A percentile compares a stretch with the other conserved stretches of the same genome.
phyloP scores from a whole-genome alignment of 2,329 filamentous ascomycete genomes.

The Botrytis aclada region DNA sequence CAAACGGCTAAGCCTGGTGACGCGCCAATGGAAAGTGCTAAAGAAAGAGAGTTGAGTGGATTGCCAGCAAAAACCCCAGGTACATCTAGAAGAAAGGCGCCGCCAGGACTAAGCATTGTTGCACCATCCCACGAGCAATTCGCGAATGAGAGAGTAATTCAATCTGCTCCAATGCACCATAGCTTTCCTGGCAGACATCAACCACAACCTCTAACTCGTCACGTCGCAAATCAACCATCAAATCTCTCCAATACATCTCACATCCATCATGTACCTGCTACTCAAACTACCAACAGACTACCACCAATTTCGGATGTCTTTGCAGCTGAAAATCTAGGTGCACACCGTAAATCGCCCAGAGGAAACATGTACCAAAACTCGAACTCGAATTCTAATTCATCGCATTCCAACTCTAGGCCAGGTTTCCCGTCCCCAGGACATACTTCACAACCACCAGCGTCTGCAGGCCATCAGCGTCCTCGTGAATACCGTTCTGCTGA shows the following conservation, averaged over 20 bases:
- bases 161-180: slow-evolving; percentile 91
- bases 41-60: slow-evolving; percentile 49
- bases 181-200: slow-evolving; percentile 91
- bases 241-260: slow-evolving; percentile 81
- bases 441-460: slow-evolving; percentile 50
- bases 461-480: slow-evolving; percentile 55
- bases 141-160: slow-evolving; percentile 89
- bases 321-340: slow-evolving; percentile 67
- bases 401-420: slow-evolving; percentile 60
- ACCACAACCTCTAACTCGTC: slow-evolving; percentile 70
- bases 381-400: slow-evolving; percentile 51
- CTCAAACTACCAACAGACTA: slow-evolving; percentile 85
- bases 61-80: slow-evolving; percentile 64
- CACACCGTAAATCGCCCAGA: slow-evolving; percentile 50
- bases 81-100: slow-evolving; percentile 73
- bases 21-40: slow-evolving; percentile 54
- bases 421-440: slow-evolving; percentile 71
- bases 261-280: slow-evolving; percentile 84
- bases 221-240: slow-evolving; percentile 77
- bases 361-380: slow-evolving; percentile 29
- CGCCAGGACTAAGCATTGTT: slow-evolving; percentile 90
- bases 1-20: slow-evolving; percentile 81
- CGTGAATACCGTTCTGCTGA: slow-evolving; percentile 95
- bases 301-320: slow-evolving; percentile 96
- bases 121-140: slow-evolving; percentile 90